phyloP scores from a whole-genome alignment of 2,329 filamentous ascomycete species.

The Cercospora janseana region DNA sequence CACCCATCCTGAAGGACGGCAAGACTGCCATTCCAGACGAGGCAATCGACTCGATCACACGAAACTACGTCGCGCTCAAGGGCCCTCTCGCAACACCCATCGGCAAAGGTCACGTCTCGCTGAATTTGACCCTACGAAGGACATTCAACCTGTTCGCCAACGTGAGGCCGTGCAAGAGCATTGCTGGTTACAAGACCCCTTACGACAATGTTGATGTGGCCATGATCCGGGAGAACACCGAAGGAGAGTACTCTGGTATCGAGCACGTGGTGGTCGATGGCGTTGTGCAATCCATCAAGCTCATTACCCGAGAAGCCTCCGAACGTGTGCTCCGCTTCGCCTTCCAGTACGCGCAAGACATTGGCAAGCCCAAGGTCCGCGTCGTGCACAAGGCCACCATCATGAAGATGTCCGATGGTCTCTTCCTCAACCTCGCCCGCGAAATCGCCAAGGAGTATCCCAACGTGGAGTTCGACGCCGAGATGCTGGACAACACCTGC shows the following conservation, averaged over 20 bases:
- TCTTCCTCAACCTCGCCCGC: slow-evolving; percentile 85
- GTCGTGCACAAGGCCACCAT: slow-evolving; percentile 99
- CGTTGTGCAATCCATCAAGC: slow-evolving; percentile 98
- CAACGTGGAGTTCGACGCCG: slow-evolving; percentile 90
- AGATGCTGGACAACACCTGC: slow-evolving; percentile 99
- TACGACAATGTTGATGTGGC: slow-evolving; percentile 97
- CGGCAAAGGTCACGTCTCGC: slow-evolving; percentile 97
- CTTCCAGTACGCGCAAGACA: slow-evolving; percentile 93
- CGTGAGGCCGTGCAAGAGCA: slow-evolving; percentile 93
- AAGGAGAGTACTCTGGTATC: slow-evolving; percentile 99
- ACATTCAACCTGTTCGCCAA: slow-evolving; percentile 99
- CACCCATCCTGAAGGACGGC: slow-evolving; percentile 87
- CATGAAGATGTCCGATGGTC: slow-evolving; percentile 99
- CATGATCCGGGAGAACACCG: slow-evolving; percentile 98
- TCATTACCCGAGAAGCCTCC: slow-evolving; percentile 91
- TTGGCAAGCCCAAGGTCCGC: slow-evolving; percentile 94
- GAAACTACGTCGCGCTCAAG: slow-evolving; percentile 97
- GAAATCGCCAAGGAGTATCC: slow-evolving; percentile 94
- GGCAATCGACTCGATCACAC: slow-evolving; percentile 88
- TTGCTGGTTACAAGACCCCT: slow-evolving; percentile 96
- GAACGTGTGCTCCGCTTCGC: slow-evolving; percentile 96
- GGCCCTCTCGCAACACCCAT: slow-evolving; percentile 96
- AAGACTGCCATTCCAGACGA: slow-evolving; percentile 92
- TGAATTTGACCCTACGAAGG: slow-evolving; percentile 96
- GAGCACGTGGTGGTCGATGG: slow-evolving; percentile 98